A percentile compares a stretch with the other conserved stretches of the same genome.
These are phyloP conservation scores for Apiotrichum mycotoxinovorans DNA, from an alignment of 1,284 basidiomycete genomes.

Conservation along the genomic window DNA sequence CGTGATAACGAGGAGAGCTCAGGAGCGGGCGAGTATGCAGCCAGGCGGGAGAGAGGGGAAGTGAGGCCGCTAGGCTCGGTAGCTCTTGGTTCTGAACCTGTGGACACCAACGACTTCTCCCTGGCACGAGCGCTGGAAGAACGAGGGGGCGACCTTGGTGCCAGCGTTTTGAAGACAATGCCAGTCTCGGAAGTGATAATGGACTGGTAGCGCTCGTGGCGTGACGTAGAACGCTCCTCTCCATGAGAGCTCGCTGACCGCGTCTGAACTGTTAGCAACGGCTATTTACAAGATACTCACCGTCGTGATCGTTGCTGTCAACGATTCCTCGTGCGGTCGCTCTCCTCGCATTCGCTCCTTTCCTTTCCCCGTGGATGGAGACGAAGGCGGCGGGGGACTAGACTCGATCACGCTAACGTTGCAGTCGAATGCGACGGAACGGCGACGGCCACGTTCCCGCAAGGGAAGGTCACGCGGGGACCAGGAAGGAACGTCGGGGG, in stretches of 20 bases:
- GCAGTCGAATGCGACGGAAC: background rate
- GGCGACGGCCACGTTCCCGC: background rate
- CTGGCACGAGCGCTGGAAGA: too few species aligned
- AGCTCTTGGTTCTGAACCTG: background rate
- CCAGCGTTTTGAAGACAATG: too few species aligned
- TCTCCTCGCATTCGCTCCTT: slow-evolving; percentile 27
- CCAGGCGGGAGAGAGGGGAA: background rate
- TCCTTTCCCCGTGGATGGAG: slow-evolving; percentile 12
- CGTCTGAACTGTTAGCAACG: background rate
- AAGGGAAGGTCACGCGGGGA: too few species aligned
- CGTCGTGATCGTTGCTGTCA: background rate
- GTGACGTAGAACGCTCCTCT: too few species aligned
- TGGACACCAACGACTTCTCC: too few species aligned
- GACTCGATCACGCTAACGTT: background rate
- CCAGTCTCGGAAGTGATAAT: background rate
- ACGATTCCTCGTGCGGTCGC: slow-evolving; percentile 3
- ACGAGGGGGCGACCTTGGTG: too few species aligned
- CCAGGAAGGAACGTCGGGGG: too few species aligned
- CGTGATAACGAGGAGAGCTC: too few species aligned
- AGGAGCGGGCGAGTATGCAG: background rate
- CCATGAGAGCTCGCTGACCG: too few species aligned
- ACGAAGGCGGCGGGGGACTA: background rate
- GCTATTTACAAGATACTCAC: background rate
- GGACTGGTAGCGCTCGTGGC: background rate
- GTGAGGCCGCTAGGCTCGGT: background rate